Conservation (phyloP, 768 basidiomycete genomes). For the Hygrophoropsis aurantiaca region DNA sequence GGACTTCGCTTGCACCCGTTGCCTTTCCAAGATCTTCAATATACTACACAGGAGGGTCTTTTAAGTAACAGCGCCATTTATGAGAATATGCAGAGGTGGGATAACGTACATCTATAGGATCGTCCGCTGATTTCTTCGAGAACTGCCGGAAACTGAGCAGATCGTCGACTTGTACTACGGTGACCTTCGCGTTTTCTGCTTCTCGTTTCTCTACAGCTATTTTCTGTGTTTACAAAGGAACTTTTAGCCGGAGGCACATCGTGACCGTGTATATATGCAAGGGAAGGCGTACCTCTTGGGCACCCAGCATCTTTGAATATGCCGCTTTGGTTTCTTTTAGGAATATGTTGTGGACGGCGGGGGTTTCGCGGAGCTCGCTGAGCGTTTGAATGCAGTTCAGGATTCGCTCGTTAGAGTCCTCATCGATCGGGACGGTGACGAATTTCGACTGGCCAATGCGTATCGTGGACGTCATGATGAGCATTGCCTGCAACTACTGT, state of each 20-base stretch:
- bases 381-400: constrained; percentile 94
- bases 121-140: constrained; percentile 85
- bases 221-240: constrained; percentile 53
- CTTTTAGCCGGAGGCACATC: too few species aligned
- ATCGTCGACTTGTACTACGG: constrained; percentile 90
- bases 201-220: constrained; percentile 90
- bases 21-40: constrained; percentile 87
- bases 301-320: constrained; percentile 92
- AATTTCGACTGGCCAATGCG: constrained; percentile 98
- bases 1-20: constrained; percentile 79
- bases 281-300: constrained; percentile 71
- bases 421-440: constrained; percentile 92
- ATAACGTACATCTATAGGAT: constrained; percentile 65
- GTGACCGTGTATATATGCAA: neutral
- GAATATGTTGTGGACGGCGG: constrained; percentile 68
- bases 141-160: constrained; percentile 91
- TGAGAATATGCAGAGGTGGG: constrained; percentile 6
- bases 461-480: constrained; percentile 96
- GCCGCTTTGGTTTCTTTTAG: constrained; percentile 87
- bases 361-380: constrained; percentile 67
- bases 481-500: constrained; percentile 65
- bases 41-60: constrained; percentile 50
- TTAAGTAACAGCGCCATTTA: constrained; percentile 1
- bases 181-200: constrained; percentile 64
- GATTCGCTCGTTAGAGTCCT: constrained; percentile 95